Conservation (phyloP, 169 alveolate species). For the Plasmodium vinckei region DNA sequence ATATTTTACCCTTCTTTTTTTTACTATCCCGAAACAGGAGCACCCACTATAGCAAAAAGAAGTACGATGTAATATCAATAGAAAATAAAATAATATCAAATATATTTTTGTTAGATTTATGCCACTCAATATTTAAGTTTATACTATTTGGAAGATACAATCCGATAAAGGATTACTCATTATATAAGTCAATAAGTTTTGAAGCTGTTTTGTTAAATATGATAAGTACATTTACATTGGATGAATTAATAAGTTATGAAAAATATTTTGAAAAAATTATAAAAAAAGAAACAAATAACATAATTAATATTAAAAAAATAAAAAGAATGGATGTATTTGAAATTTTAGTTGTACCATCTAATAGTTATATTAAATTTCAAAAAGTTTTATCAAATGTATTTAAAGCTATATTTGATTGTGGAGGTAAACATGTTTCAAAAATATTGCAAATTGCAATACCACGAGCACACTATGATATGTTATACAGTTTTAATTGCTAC, state of each 20-base stretch:
- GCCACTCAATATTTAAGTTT: slow-evolving; percentile 35
- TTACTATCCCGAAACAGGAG: slow-evolving; percentile 15
- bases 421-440: slow-evolving; percentile 68
- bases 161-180: slow-evolving; percentile 41
- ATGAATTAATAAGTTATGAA: slow-evolving; percentile 26
- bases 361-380: slow-evolving; percentile 45
- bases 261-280: slow-evolving; percentile 37
- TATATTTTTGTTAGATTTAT: slow-evolving; percentile 31
- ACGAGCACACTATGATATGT: slow-evolving; percentile 65
- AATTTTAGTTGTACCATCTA: slow-evolving; percentile 57
- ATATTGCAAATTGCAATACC: slow-evolving; percentile 52
- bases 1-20: not conserved
- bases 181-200: slow-evolving; percentile 21
- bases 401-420: slow-evolving; percentile 74
- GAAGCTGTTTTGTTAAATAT: slow-evolving; percentile 57
- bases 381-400: slow-evolving; percentile 27
- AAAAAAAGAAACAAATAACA: slow-evolving; percentile 16
- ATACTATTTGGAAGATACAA: slow-evolving; percentile 57
- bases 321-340: slow-evolving; percentile 70
- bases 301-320: slow-evolving; percentile 20
- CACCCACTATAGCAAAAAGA: slow-evolving; percentile 14
- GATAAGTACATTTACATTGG: slow-evolving; percentile 54
- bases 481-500: slow-evolving; percentile 62
- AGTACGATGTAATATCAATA: slow-evolving; percentile 34
- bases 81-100: slow-evolving; percentile 69